Evolutionary conservation across 2,329 filamentous ascomycete genomes (phyloP).

Genomic region (Metarhizium guizhouense): DNA sequence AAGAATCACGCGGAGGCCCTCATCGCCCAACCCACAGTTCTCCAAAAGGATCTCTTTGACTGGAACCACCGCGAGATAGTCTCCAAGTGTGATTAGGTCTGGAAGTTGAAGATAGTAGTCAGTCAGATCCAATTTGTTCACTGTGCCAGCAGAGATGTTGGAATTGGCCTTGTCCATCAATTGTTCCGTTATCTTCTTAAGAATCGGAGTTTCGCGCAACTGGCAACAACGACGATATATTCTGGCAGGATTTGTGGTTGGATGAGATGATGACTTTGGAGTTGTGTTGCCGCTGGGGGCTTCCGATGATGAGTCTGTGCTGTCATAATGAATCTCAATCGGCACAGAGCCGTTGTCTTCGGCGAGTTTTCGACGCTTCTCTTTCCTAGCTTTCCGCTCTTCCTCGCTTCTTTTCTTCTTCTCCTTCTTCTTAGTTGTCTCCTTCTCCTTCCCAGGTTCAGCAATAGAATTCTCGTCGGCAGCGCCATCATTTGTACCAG

Average conservation of each 20-base stretch:
- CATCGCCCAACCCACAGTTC: slow-evolving; percentile 78
- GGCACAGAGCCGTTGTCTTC: slow-evolving; percentile 83
- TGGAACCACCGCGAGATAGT: slow-evolving; percentile 90
- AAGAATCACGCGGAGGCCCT: slow-evolving; percentile 77
- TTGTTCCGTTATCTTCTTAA: slow-evolving; percentile 88
- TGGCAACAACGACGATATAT: slow-evolving; percentile 96
- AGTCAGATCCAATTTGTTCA: slow-evolving; percentile 74
- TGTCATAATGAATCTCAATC: slow-evolving; percentile 69
- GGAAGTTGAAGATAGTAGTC: slow-evolving; percentile 75
- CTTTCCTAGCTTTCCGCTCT: slow-evolving; percentile 84
- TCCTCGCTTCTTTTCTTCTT: slow-evolving; percentile 95
- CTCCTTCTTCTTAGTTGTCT: slow-evolving; percentile 66
- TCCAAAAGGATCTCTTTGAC: slow-evolving; percentile 80
- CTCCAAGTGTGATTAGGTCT: slow-evolving; percentile 79
- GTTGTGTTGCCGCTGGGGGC: slow-evolving; percentile 10
- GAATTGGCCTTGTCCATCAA: slow-evolving; percentile 63
- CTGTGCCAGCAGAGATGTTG: slow-evolving; percentile 59
- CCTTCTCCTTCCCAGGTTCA: slow-evolving; percentile 29
- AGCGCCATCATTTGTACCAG: slow-evolving; percentile 16
- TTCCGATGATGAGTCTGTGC: slow-evolving; percentile 48
- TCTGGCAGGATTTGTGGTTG: slow-evolving; percentile 82
- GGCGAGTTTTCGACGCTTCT: slow-evolving; percentile 75
- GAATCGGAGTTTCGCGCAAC: slow-evolving; percentile 80
- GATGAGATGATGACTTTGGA: slow-evolving; percentile 31
- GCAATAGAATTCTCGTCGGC: slow-evolving; percentile 9